Evolutionary conservation across 2,329 filamentous ascomycete species (phyloP).

Genomic region (Ophiostoma ulmi): DNA sequence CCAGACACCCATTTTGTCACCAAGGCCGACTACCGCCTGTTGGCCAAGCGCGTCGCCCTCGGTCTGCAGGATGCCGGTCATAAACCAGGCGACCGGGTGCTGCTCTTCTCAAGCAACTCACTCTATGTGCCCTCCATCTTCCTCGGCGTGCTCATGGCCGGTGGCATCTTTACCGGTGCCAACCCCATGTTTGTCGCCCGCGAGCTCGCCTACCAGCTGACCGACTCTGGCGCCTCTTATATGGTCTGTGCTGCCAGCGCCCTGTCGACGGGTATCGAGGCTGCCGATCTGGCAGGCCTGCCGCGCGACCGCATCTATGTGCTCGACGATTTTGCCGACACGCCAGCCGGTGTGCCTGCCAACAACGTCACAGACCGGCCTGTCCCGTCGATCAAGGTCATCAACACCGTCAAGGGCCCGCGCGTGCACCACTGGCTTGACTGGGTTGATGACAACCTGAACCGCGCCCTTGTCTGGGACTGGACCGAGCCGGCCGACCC

Average conservation of each 20-base stretch:
- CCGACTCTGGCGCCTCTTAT: slow-evolving; percentile 63
- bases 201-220: slow-evolving; percentile 70
- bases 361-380: background rate
- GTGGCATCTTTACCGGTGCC: slow-evolving; percentile 67
- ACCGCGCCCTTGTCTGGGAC: slow-evolving; percentile 51
- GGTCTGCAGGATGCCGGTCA: slow-evolving; percentile 62
- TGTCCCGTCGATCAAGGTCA: slow-evolving; percentile 21
- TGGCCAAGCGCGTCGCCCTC: slow-evolving; percentile 66
- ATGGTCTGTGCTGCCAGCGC: slow-evolving; percentile 58
- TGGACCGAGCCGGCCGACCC: slow-evolving; percentile 57
- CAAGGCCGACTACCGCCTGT: slow-evolving; percentile 58
- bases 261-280: slow-evolving; percentile 60
- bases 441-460: slow-evolving; percentile 46
- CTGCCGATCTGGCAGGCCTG: slow-evolving; percentile 56
- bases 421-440: slow-evolving; percentile 56
- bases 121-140: slow-evolving; percentile 67
- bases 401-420: background rate
- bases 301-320: slow-evolving; percentile 54
- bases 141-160: slow-evolving; percentile 70
- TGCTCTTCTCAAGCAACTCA: slow-evolving; percentile 69
- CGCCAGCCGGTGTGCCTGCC: slow-evolving; percentile 32
- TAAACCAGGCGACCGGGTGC: slow-evolving; percentile 61
- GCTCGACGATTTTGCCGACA: slow-evolving; percentile 52
- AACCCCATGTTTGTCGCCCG: slow-evolving; percentile 50
- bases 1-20: slow-evolving; percentile 65